Evolutionary conservation across 306 rosid genomes (phyloP).

Genomic region (Sophora flavescens): DNA sequence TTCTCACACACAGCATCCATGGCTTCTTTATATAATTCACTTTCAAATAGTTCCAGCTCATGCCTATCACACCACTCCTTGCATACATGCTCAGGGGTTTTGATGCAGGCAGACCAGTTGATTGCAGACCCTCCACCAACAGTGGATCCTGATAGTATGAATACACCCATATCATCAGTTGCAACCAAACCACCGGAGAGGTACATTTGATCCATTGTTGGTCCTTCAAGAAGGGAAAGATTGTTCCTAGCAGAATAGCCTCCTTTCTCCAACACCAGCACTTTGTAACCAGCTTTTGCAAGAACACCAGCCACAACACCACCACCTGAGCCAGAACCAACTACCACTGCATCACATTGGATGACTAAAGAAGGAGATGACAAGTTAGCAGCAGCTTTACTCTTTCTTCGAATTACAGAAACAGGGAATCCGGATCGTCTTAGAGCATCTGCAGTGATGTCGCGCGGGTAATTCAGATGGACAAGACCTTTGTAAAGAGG

Average conservation of each 20-base stretch:
- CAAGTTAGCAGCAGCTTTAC: slow-evolving; percentile 22
- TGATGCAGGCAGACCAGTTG: slow-evolving; percentile 76
- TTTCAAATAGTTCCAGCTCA: slow-evolving; percentile 67
- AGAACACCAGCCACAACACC: slow-evolving; percentile 78
- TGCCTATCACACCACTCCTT: slow-evolving; percentile 67
- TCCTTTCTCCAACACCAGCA: slow-evolving; percentile 80
- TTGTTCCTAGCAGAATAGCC: slow-evolving; percentile 74
- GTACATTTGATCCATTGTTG: slow-evolving; percentile 79
- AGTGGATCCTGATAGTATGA: slow-evolving; percentile 73
- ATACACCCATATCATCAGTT: slow-evolving; percentile 63
- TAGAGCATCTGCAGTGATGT: slow-evolving; percentile 53
- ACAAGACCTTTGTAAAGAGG: slow-evolving; percentile 74
- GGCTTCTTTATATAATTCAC: slow-evolving; percentile 70
- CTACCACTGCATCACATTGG: slow-evolving; percentile 76
- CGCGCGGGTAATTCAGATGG: slow-evolving; percentile 53
- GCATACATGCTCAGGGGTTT: slow-evolving; percentile 70
- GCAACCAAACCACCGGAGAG: slow-evolving; percentile 65
- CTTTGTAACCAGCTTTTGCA: slow-evolving; percentile 80
- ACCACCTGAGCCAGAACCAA: slow-evolving; percentile 92
- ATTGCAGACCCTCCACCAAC: slow-evolving; percentile 91
- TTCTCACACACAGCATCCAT: slow-evolving; percentile 68
- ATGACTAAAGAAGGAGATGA: slow-evolving; percentile 63
- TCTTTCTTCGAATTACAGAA: slow-evolving; percentile 44
- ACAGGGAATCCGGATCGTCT: slow-evolving; percentile 58
- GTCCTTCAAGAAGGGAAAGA: slow-evolving; percentile 86